Conservation (phyloP, 805 yeast species). For the Candida nitratophila region DNA sequence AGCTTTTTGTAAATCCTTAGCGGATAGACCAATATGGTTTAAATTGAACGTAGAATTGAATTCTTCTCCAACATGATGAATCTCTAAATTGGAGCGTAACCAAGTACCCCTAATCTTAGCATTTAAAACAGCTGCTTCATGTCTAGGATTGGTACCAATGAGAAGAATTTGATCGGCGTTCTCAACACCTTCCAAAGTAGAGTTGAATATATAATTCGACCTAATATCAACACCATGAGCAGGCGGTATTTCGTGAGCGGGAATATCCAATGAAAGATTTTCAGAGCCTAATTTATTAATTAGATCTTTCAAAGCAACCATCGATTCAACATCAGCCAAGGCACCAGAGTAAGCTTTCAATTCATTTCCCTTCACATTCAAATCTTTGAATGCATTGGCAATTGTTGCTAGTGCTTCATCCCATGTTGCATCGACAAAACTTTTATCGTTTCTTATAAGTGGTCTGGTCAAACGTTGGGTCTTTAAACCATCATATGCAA, state of each 20-base stretch:
- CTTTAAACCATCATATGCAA: constrained; percentile 79
- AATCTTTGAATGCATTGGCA: constrained; percentile 49
- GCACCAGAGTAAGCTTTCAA: constrained; percentile 80
- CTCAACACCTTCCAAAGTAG: constrained; percentile 72
- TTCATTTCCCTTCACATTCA: constrained; percentile 60
- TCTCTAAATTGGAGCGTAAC: constrained; percentile 60
- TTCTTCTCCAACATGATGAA: constrained; percentile 66
- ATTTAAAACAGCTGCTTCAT: constrained; percentile 83
- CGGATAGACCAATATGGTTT: constrained; percentile 56
- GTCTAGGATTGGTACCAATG: constrained; percentile 84
- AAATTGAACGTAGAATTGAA: constrained; percentile 72
- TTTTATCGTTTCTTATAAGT: constrained; percentile 60
- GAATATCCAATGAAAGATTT: constrained; percentile 67
- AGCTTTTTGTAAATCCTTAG: constrained; percentile 50
- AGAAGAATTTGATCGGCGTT: constrained; percentile 76
- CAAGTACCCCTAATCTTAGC: constrained; percentile 78
- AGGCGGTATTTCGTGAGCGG: constrained; percentile 46
- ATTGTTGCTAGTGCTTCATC: constrained; percentile 73
- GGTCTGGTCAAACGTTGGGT: constrained; percentile 84
- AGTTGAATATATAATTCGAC: constrained; percentile 74
- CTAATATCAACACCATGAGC: constrained; percentile 69
- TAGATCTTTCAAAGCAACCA: constrained; percentile 77
- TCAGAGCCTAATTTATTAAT: constrained; percentile 74
- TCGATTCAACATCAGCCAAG: constrained; percentile 71
- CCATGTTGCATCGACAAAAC: constrained; percentile 75